These are phyloP conservation scores for Euphorbia tirucalli DNA, from an alignment of 345 rosid species.

Conservation along the genomic window DNA sequence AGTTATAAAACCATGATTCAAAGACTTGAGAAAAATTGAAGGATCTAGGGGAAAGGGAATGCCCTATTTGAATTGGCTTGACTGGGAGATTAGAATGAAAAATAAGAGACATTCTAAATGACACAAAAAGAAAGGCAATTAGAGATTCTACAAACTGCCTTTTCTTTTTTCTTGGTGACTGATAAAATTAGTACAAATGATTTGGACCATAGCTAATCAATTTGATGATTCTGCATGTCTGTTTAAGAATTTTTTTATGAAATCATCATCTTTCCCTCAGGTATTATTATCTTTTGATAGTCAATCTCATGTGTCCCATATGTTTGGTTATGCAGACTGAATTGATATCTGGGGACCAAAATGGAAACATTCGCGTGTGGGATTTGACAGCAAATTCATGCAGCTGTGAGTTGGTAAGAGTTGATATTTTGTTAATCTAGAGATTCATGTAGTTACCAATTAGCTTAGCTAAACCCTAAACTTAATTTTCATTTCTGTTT, in stretches of 20 bases:
- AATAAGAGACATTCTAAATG: too few relatives aligned
- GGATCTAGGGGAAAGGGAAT: too few relatives aligned
- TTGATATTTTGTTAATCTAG: conserved; percentile 11
- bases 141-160: too few relatives aligned
- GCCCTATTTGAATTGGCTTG: too few relatives aligned
- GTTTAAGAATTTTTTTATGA: background rate
- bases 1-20: background rate
- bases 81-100: too few relatives aligned
- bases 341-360: conserved; percentile 87
- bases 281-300: background rate
- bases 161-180: too few relatives aligned
- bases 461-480: background rate
- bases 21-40: too few relatives aligned
- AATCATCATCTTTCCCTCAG: background rate
- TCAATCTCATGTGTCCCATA: background rate
- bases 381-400: conserved; percentile 93
- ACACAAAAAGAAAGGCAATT: too few relatives aligned
- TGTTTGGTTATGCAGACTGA: background rate
- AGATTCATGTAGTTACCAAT: background rate
- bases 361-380: conserved; percentile 96
- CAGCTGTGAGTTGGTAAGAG: conserved; percentile 86
- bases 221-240: background rate
- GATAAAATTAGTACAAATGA: too few relatives aligned
- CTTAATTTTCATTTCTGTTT: background rate
- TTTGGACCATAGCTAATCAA: too few relatives aligned